Evolutionary conservation across 169 alveolate species (phyloP), one percentile per base, ranked within the genome.

Genomic region (Babesia gibsoni): DNA sequence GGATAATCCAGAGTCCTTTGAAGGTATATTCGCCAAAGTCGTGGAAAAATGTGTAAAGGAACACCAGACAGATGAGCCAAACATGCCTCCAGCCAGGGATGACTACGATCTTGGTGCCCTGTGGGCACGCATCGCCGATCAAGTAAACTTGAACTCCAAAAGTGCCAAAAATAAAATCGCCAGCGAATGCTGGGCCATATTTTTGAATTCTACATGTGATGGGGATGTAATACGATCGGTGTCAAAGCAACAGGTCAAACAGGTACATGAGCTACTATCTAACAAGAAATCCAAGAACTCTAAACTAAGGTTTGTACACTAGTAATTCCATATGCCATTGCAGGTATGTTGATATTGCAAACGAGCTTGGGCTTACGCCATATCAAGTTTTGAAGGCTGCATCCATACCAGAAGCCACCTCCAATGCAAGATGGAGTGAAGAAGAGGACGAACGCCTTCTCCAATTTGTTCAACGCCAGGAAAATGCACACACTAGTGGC

Each of bases 151-250:
- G 37, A 56, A 50, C 32, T 9, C 16, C 23, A 79, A 35, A 20
- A 39, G 82, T 0, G 22, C 43, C 20, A 77, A 49, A 22, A 42
- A 12, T 25, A 79, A 69, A 27, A 46, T 79, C 4, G 53, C 88
- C 18, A 68, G 73, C 20, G 88, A 79, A 16, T 79, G 88, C 65
- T 69, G 83, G n/a, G 35, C 52, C 59, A 69, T 58, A 18, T 79
- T 68, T 30, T 41, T 79, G 35, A 70, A 79, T 33, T 68, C 83
- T n/a, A 69, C 49, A 12, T 48, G 37, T 0, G 67, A 58, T 46
- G 88, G 88, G 5, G 43, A 32, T 16, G 50, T 79, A 1, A 27
- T 52, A 22, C 64, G 42, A 12, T 43, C 27, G 41, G 59, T 58
- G 18, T 20, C 59, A n/a, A 27, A 16, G 5, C n/a, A 53, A 23